A percentile compares a stretch with the other conserved stretches of the same genome.
These are phyloP conservation scores for Lycium barbarum DNA, from an alignment of 257 asterid species.

Conservation along the genomic window DNA sequence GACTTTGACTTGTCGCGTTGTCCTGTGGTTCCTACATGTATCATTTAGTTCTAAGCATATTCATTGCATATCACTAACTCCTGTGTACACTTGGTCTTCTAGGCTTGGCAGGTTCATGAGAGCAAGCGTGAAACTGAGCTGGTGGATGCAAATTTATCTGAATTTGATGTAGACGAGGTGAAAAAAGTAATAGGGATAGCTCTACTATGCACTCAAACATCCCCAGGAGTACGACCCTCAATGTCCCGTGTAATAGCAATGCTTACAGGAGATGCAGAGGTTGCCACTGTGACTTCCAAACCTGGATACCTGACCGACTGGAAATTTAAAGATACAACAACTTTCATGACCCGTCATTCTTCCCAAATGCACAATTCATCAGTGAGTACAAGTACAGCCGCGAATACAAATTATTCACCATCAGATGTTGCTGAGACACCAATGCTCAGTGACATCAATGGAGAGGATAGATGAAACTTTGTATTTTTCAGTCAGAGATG, in stretches of 20 bases:
- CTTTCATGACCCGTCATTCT: conserved; percentile 34
- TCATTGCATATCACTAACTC: too few relatives aligned
- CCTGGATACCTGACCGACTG: conserved; percentile 68
- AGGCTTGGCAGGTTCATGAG: conserved; percentile 54
- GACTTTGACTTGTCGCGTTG: neutral
- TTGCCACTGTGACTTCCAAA: conserved; percentile 48
- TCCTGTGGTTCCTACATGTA: neutral
- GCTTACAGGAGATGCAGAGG: conserved; percentile 69
- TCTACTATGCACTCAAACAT: conserved; percentile 67
- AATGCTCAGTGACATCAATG: conserved; percentile 51
- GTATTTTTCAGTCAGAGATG: neutral
- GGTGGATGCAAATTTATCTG: conserved; percentile 46
- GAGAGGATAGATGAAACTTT: conserved; percentile 45
- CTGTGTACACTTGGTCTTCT: neutral
- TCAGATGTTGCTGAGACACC: conserved; percentile 36
- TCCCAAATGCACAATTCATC: conserved; percentile 30
- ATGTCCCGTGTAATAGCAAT: conserved; percentile 72
- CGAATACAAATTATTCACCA: conserved; percentile 39
- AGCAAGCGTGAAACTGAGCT: conserved; percentile 44
- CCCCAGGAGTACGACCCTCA: conserved; percentile 59
- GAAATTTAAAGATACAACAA: conserved; percentile 52
- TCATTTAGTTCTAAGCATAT: neutral
- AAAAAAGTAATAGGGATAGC: conserved; percentile 54
- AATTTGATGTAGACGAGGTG: conserved; percentile 47
- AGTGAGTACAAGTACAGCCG: conserved; percentile 23